Conservation (phyloP, 257 asterid genomes). For the Plantago elongata region DNA sequence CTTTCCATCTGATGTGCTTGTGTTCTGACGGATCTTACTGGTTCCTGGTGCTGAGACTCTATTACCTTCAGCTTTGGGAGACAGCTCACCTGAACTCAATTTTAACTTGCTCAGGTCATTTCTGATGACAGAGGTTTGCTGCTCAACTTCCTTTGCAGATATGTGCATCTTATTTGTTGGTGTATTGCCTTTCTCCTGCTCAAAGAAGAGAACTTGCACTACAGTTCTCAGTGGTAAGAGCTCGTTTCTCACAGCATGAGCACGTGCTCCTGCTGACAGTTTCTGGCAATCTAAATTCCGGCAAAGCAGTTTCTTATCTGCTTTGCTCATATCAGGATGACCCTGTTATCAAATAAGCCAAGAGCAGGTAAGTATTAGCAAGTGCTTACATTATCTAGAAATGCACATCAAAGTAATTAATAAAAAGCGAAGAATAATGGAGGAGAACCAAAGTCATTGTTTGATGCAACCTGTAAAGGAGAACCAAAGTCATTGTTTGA, state of each 20-base stretch:
- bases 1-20: slow-evolving; percentile 22
- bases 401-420: no score
- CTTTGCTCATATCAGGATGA: slow-evolving; percentile 63
- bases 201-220: slow-evolving; percentile 67
- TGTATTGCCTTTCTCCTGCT: slow-evolving; percentile 40
- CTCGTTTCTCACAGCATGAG: slow-evolving; percentile 68
- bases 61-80: slow-evolving; percentile 22
- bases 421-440: no score
- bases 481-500: no score
- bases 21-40: slow-evolving; percentile 21
- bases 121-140: slow-evolving; percentile 16
- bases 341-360: slow-evolving; percentile 29
- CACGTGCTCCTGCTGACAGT: slow-evolving; percentile 49
- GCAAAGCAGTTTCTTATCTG: slow-evolving; percentile 58
- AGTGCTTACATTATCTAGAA: no score
- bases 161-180: slow-evolving; percentile 15
- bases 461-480: no score
- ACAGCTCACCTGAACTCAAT: slow-evolving; percentile 18
- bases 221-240: slow-evolving; percentile 63
- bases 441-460: no score
- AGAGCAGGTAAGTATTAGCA: not conserved
- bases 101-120: slow-evolving; percentile 28
- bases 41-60: slow-evolving; percentile 22
- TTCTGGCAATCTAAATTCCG: slow-evolving; percentile 59
- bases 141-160: slow-evolving; percentile 26